phyloP scores from a whole-genome alignment of 305 asterid genomes.

The Solanum hybrid region DNA sequence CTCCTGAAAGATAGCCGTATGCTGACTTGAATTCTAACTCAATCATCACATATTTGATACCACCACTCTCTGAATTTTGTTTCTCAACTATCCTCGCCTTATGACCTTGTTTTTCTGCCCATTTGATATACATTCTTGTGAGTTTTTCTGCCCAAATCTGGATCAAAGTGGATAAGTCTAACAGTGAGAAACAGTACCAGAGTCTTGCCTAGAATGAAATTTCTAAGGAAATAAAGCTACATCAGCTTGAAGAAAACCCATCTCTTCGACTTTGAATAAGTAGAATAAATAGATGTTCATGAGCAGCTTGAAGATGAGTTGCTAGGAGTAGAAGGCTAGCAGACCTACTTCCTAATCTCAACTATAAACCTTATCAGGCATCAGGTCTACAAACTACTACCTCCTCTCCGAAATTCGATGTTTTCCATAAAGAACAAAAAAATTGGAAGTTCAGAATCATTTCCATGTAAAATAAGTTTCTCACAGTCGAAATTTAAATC shows the following conservation, averaged over 20 bases:
- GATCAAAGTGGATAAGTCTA: not conserved
- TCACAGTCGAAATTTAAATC: not conserved
- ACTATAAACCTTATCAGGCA: not conserved
- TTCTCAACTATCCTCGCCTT: conserved; percentile 58
- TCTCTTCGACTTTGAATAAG: not conserved
- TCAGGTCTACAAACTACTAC: not conserved
- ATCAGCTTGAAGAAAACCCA: not conserved
- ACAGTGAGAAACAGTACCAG: not conserved
- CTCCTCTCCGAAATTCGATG: not conserved
- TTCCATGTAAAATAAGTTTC: not conserved
- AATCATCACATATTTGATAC: conserved; percentile 37
- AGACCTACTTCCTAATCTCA: not conserved
- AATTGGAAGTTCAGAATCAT: not conserved
- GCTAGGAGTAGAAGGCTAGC: not conserved
- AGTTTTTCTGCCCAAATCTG: conserved; percentile 63
- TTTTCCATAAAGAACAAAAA: not conserved
- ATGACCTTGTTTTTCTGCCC: conserved; percentile 73
- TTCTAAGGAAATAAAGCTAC: not conserved
- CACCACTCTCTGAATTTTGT: conserved; percentile 31
- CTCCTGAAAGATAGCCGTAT: conserved; percentile 65
- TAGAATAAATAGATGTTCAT: not conserved
- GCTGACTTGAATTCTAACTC: conserved; percentile 65
- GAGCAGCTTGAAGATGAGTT: not conserved
- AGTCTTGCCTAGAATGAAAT: not conserved
- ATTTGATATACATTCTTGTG: conserved; percentile 54